Evolutionary conservation across 2,329 filamentous ascomycete genomes (phyloP).

Genomic region (Arthrocladium fulminans): DNA sequence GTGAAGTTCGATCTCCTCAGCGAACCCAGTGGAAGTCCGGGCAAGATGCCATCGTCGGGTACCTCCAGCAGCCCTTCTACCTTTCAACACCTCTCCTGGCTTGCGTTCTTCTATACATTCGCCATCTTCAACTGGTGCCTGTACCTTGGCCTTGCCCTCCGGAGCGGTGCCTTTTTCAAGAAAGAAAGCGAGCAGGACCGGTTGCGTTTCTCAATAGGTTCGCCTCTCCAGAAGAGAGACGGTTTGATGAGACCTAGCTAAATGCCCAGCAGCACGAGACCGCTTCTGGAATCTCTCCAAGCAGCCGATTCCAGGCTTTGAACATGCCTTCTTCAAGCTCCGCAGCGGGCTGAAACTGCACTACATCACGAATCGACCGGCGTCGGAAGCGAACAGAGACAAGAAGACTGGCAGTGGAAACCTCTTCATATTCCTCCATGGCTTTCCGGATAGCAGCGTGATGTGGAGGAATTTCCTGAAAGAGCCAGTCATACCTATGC

Average conservation of each 20-base stretch:
- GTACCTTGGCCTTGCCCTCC: conserved; percentile 27
- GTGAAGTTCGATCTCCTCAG: too few species aligned
- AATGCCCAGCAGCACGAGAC: conserved; percentile 36
- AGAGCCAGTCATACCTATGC: conserved; percentile 31
- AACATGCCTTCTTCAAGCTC: conserved; percentile 45
- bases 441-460: conserved; percentile 51
- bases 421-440: conserved; percentile 49
- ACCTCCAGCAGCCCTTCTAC: too few species aligned
- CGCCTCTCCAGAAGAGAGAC: conserved; percentile 10
- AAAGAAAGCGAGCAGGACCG: conserved; percentile 32
- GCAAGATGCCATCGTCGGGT: too few species aligned
- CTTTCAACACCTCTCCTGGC: neutral
- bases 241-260: conserved; percentile 3
- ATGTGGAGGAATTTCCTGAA: conserved; percentile 45
- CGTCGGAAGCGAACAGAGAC: conserved; percentile 16
- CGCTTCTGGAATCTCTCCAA: conserved; percentile 47
- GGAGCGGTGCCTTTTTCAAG: conserved; percentile 31
- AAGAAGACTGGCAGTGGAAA: conserved; percentile 3
- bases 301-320: conserved; percentile 29
- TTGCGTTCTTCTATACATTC: conserved; percentile 17
- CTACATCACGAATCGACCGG: conserved; percentile 40
- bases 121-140: conserved; percentile 30
- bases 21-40: too few species aligned
- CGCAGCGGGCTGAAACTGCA: conserved; percentile 45
- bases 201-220: conserved; percentile 35